These are phyloP conservation scores for Apiosordaria backusii DNA, from an alignment of 495 filamentous ascomycete genomes.

Conservation along the genomic window DNA sequence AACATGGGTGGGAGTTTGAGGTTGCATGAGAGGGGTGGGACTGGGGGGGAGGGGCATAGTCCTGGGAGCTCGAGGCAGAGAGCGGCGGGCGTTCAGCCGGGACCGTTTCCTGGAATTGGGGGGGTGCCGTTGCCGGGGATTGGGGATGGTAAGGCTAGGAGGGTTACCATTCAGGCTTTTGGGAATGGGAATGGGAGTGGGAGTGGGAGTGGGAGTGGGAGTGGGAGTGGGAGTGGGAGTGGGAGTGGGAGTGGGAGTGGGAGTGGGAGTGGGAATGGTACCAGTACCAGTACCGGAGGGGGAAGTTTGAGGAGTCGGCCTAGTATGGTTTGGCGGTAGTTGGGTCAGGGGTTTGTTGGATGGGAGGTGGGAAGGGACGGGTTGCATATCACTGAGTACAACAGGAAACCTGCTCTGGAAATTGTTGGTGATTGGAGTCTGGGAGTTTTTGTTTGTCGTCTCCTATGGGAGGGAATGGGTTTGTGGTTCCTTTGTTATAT, in stretches of 20 bases:
- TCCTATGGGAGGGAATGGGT: not conserved
- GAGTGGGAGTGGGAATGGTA: not conserved
- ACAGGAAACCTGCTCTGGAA: constrained; percentile 1
- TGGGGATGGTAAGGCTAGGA: constrained; percentile 31
- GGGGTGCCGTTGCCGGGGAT: not conserved
- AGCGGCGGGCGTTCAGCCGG: too few species aligned
- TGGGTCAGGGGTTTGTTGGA: too few species aligned
- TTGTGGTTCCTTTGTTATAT: not conserved
- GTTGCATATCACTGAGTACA: not conserved
- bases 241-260: constrained; percentile 6
- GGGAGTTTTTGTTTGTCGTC: not conserved
- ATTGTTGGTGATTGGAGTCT: not conserved
- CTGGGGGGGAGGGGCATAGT: not conserved
- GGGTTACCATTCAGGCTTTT: constrained; percentile 31
- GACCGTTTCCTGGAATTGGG: constrained; percentile 1
- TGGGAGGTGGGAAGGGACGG: too few species aligned
- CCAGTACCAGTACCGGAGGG: not conserved
- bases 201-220: constrained; percentile 1
- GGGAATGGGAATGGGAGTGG: constrained; percentile 5
- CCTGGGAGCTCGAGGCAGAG: not conserved
- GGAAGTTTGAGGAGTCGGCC: constrained; percentile 12
- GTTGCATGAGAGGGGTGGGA: not conserved
- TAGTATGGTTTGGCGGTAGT: constrained; percentile 27
- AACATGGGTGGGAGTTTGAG: constrained; percentile 38
- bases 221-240: constrained; percentile 9